phyloP scores from a whole-genome alignment of 208 protist genomes.

The Zelonia costaricensis region DNA sequence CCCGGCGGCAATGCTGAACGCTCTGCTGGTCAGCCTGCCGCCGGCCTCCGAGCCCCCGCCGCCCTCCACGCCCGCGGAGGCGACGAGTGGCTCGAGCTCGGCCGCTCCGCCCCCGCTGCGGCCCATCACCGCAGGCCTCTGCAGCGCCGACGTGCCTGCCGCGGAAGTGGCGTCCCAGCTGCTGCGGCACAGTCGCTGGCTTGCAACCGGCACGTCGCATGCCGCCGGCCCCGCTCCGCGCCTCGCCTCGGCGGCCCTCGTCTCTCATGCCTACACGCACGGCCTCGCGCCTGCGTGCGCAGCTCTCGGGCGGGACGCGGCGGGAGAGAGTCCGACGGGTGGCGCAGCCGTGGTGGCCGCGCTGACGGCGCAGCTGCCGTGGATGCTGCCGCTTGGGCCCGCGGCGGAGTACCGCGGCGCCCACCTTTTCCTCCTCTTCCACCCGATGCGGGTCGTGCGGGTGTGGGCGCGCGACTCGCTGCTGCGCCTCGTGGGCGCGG shows the following conservation, averaged over 20 bases:
- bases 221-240: slow-evolving; percentile 16
- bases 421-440: slow-evolving; percentile 49
- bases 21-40: slow-evolving; percentile 18
- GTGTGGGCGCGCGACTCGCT: slow-evolving; percentile 35
- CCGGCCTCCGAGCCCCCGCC: not conserved
- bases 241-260: slow-evolving; percentile 11
- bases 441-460: slow-evolving; percentile 33
- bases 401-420: slow-evolving; percentile 16
- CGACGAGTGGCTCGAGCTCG: not conserved
- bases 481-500: not conserved
- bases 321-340: not conserved
- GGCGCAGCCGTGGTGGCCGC: not conserved
- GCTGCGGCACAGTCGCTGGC: slow-evolving; percentile 30
- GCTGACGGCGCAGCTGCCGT: not conserved
- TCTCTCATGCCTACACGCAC: slow-evolving; percentile 22
- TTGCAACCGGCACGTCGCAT: slow-evolving; percentile 32
- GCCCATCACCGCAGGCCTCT: not conserved
- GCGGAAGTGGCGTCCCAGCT: slow-evolving; percentile 6
- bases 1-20: slow-evolving; percentile 22
- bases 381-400: not conserved
- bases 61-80: not conserved
- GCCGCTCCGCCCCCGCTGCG: not conserved
- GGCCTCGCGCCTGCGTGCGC: not conserved
- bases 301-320: not conserved
- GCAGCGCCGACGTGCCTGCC: not conserved